Evolutionary conservation across 1,284 basidiomycete genomes (phyloP).

Genomic region (Athelia sp.): DNA sequence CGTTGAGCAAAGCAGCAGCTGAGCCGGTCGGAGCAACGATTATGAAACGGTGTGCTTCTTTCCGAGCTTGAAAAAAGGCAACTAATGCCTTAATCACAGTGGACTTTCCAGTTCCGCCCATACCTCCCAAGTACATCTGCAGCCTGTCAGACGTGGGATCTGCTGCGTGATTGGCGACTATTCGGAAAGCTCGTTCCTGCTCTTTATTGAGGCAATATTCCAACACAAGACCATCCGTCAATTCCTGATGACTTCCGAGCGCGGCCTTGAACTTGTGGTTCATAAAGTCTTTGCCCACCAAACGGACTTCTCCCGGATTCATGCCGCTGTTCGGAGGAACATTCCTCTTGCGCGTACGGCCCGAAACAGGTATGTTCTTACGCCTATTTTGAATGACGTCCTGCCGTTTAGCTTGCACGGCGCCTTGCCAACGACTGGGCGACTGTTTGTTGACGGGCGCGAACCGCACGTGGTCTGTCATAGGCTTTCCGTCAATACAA

Average conservation of each 20-base stretch:
- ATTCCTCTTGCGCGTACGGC: too few relatives aligned
- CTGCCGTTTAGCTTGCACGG: too few relatives aligned
- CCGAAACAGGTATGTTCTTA: too few relatives aligned
- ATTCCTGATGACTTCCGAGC: neutral
- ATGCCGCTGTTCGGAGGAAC: too few relatives aligned
- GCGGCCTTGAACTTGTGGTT: neutral
- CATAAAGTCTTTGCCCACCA: too few relatives aligned
- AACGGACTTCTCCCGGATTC: too few relatives aligned
- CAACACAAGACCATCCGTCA: conserved; percentile 6
- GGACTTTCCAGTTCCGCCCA: conserved; percentile 29
- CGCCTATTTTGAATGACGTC: too few relatives aligned
- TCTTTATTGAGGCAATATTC: conserved; percentile 17
- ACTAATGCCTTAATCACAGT: conserved; percentile 27
- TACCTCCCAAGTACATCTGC: conserved; percentile 26
- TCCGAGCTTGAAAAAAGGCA: conserved; percentile 12
- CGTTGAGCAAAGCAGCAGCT: conserved; percentile 23
- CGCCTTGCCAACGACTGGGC: too few relatives aligned
- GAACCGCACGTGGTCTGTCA: too few relatives aligned
- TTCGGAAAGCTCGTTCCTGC: conserved; percentile 21
- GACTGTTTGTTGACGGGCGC: too few relatives aligned
- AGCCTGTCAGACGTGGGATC: conserved; percentile 16
- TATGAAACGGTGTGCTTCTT: conserved; percentile 17
- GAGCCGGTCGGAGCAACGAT: conserved; percentile 26
- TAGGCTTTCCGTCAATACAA: too few relatives aligned
- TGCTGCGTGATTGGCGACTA: conserved; percentile 21